Conservation (phyloP, 139 green algal genomes). For the Auxenochlorella pyrenoidosa region DNA sequence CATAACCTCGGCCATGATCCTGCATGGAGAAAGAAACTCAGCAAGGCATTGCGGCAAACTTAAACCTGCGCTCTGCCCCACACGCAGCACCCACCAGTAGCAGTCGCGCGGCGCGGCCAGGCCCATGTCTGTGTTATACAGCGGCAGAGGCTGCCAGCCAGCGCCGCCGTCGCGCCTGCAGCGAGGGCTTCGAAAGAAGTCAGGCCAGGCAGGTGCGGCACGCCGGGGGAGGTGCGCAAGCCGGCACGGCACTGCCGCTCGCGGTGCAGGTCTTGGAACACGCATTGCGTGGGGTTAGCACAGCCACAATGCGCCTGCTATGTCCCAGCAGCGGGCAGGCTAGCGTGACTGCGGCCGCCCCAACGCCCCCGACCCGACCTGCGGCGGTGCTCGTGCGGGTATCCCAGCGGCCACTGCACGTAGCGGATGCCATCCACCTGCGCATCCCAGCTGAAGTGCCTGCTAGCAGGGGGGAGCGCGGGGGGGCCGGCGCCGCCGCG, state of each 20-base stretch:
- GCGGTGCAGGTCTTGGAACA: no score
- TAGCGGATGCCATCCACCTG: constrained; percentile 57
- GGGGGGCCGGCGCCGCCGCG: not conserved
- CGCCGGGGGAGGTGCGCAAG: no score
- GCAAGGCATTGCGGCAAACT: not conserved
- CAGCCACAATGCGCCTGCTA: no score
- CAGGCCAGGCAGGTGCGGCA: no score
- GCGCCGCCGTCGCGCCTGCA: constrained; percentile 24
- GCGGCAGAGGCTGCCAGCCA: constrained; percentile 51
- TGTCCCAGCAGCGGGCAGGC: no score
- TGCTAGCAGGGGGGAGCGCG: not conserved
- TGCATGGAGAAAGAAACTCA: not conserved
- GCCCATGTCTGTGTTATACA: constrained; percentile 47
- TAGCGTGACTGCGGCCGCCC: no score
- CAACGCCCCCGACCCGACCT: no score
- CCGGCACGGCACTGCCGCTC: no score
- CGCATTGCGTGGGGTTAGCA: no score
- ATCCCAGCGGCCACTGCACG: constrained; percentile 65
- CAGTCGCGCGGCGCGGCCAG: constrained; percentile 16
- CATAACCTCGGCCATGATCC: no score
- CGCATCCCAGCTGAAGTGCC: constrained; percentile 74
- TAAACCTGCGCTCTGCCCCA: not conserved
- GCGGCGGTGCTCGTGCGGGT: constrained; percentile 52
- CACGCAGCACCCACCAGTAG: constrained; percentile 48
- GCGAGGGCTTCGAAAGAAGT: not conserved